Evolutionary conservation across 2,329 filamentous ascomycete species (phyloP).

Genomic region (Diaporthe ampelina): DNA sequence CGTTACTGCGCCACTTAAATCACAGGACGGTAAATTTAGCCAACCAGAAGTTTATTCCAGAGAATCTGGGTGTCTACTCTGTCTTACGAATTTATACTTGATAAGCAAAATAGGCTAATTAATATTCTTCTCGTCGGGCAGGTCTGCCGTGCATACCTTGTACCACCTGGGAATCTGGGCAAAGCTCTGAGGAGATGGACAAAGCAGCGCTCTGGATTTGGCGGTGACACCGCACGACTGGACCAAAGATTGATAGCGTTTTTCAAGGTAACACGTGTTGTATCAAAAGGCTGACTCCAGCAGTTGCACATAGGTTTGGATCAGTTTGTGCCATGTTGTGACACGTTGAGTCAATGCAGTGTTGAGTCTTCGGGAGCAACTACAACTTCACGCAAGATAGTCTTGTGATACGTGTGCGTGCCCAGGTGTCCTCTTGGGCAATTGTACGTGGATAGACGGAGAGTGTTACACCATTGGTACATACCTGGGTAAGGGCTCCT

Average conservation of each 20-base stretch:
- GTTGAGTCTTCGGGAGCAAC: background rate
- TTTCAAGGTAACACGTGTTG: slow-evolving; percentile 1
- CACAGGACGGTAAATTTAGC: background rate
- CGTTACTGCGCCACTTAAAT: background rate
- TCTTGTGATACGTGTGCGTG: background rate
- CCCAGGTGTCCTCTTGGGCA: background rate
- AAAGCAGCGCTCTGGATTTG: background rate
- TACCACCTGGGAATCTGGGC: background rate
- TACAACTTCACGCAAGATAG: background rate
- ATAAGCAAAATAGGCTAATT: background rate
- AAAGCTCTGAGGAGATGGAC: no score
- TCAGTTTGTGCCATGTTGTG: background rate
- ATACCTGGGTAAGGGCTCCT: background rate
- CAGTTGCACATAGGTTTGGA: background rate
- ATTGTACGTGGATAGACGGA: background rate
- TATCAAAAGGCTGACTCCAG: background rate
- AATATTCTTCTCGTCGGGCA: background rate
- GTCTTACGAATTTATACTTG: background rate
- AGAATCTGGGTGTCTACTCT: background rate
- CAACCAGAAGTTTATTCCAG: background rate
- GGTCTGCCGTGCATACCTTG: background rate
- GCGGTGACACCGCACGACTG: background rate
- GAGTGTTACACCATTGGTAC: background rate
- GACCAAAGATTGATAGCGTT: background rate
- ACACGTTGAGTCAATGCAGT: background rate